phyloP scores from a whole-genome alignment of 1,284 basidiomycete species.

The Golubevia pallescens region DNA sequence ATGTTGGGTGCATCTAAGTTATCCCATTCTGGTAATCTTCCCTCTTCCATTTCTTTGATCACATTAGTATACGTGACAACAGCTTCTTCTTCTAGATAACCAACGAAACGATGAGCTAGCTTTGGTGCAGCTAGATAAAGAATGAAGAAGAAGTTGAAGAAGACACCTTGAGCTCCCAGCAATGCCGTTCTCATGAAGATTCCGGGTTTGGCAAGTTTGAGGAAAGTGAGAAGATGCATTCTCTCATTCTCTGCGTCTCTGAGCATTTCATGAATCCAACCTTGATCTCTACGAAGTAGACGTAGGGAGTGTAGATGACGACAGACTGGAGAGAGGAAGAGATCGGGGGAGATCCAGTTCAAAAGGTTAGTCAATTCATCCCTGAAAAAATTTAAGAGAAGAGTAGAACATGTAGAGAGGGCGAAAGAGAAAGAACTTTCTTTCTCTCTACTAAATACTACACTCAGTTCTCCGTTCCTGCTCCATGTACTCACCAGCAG shows the following conservation, averaged over 20 bases:
- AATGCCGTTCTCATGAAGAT: constrained; percentile 18
- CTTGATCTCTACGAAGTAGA: constrained; percentile 39
- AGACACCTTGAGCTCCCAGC: constrained; percentile 25
- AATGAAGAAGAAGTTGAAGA: constrained; percentile 49
- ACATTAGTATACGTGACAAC: constrained; percentile 21
- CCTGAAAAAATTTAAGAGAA: not conserved
- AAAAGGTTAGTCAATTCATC: not conserved
- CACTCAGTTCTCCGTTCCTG: too few relatives aligned
- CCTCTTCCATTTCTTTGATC: constrained; percentile 38
- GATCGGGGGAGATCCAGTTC: constrained; percentile 1
- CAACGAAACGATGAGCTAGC: constrained; percentile 42
- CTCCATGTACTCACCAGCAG: too few relatives aligned
- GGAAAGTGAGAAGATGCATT: constrained; percentile 40
- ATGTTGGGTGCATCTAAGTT: constrained; percentile 32
- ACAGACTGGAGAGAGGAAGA: constrained; percentile 12
- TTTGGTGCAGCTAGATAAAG: constrained; percentile 37
- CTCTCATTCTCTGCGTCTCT: constrained; percentile 54
- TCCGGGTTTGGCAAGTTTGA: constrained; percentile 14
- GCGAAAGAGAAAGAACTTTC: too few relatives aligned
- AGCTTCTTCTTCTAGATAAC: constrained; percentile 32
- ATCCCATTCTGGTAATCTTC: constrained; percentile 52
- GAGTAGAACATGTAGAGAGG: not conserved
- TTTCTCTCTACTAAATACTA: too few relatives aligned
- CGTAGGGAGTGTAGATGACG: constrained; percentile 19
- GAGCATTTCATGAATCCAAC: constrained; percentile 47